Evolutionary conservation across 1,139 yeast species (phyloP), one percentile per base, ranked within the genome.

Genomic region (Martiniozyma asiatica): DNA sequence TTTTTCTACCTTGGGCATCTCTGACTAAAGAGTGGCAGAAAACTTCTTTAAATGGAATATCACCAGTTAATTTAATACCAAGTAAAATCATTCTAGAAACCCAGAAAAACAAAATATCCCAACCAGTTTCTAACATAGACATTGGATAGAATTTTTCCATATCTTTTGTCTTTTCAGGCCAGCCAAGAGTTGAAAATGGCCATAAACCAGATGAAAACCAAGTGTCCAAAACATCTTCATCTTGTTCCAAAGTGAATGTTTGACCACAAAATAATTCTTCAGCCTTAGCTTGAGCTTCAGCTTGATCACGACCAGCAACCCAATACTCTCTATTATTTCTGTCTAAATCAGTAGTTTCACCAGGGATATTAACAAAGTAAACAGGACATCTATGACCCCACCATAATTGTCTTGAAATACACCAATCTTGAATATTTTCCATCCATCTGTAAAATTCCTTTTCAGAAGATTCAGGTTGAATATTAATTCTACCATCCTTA

Each of bases 381-480:
- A 82, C 95, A 15, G 98, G 98, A 59, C 95, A 84, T 63, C 97
- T 76, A 63, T 89, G 98, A 43, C 98, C 98, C 98, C 98, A 89
- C 98, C 98, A 89, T 51, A 89, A 71, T 65, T 89, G 98, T 62
- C 98, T 81, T 19, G 97, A 89, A 42, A 89, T 85, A 75, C 98
- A 89, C 98, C 98, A 89, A 63, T 89, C 98, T 64, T 92, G 97
- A 44, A 87, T 80, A 58, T 85, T 82, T 55, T 78, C 93, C 58
- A 89, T 65, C 98, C 98, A 89, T 56, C 77, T 84, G 76, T 78
- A 80, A 59, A 79, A 89, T 61, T 89, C 98, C 38, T 79, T 70
- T 61, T 85, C 94, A 8, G 95, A 85, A 16, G 87, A 65, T 59
- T 81, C 79, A 45, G 98, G 98, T 35, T 73, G 62, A 48, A 89